These are phyloP conservation scores for Pistacia integerrima DNA, from an alignment of 345 rosid species.

Conservation along the genomic window DNA sequence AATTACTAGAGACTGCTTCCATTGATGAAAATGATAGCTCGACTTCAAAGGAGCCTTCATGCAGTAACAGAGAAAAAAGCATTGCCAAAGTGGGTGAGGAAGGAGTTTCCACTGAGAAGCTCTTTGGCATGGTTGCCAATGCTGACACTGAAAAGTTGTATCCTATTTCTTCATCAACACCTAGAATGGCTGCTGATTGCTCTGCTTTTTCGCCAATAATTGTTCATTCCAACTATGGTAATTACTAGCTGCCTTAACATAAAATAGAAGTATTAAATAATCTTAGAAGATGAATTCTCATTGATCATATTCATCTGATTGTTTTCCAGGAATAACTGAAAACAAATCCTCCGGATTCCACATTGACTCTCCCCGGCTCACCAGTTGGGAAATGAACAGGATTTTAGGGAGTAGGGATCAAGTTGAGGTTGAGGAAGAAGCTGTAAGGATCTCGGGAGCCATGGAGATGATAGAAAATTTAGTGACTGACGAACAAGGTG, in stretches of 20 bases:
- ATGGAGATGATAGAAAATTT: conserved; percentile 5
- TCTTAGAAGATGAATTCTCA: neutral
- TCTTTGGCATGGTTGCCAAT: neutral
- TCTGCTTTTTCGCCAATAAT: neutral
- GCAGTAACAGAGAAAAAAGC: neutral
- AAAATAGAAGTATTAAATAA: too few relatives aligned
- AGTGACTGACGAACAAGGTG: neutral
- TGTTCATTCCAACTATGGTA: conserved; percentile 7
- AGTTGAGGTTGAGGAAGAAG: conserved; percentile 5
- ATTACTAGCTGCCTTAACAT: neutral
- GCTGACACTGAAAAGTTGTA: neutral
- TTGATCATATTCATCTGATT: neutral
- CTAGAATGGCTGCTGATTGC: neutral
- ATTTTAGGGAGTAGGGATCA: conserved; percentile 13
- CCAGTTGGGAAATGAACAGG: conserved; percentile 18
- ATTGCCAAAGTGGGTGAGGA: neutral
- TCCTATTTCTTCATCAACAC: neutral
- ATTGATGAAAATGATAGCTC: neutral
- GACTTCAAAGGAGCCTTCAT: neutral
- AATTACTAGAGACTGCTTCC: neutral
- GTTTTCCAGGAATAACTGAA: neutral
- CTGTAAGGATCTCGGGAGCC: neutral
- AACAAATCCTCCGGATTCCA: neutral
- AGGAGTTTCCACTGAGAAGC: neutral
- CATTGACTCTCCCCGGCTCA: neutral